Percentiles rank a stretch among this genome's conserved stretches.
phyloP scores from a whole-genome alignment of 768 basidiomycete genomes.

The Lentinula sp. region DNA sequence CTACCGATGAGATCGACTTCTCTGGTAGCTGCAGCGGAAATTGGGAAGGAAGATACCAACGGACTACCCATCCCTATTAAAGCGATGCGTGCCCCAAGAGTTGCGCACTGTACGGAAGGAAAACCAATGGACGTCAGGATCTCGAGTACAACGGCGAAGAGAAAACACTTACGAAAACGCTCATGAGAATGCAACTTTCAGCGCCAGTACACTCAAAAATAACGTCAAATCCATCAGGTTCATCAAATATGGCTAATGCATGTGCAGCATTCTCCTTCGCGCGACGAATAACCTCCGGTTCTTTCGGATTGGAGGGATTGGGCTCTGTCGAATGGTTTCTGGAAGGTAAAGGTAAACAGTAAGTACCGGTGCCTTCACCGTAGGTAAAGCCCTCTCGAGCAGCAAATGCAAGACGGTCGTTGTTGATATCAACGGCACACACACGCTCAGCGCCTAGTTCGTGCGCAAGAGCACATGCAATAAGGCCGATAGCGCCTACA shows the following conservation, averaged over 20 bases:
- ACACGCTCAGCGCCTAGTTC: constrained; percentile 64
- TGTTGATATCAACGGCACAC: constrained; percentile 83
- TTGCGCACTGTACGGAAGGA: constrained; percentile 52
- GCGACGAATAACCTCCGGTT: constrained; percentile 50
- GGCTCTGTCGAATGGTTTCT: constrained; percentile 14
- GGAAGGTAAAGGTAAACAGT: constrained; percentile 38
- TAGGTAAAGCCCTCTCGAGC: constrained; percentile 49
- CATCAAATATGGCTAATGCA: constrained; percentile 49
- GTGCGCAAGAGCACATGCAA: constrained; percentile 78
- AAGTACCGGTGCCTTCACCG: constrained; percentile 57
- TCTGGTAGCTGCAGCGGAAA: constrained; percentile 74
- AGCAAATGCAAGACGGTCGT: constrained; percentile 74
- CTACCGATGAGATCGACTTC: constrained; percentile 93
- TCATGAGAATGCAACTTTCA: constrained; percentile 87
- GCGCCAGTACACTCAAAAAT: constrained; percentile 96
- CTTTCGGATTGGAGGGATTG: constrained; percentile 36
- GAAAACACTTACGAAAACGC: constrained; percentile 65
- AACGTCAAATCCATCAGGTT: constrained; percentile 80
- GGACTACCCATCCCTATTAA: constrained; percentile 95
- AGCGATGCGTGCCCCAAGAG: constrained; percentile 84
- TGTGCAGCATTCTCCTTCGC: constrained; percentile 52
- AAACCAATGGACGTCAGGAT: constrained; percentile 8
- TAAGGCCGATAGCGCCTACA: constrained; percentile 88
- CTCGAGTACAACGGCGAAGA: not conserved
- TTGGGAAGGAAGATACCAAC: constrained; percentile 66